phyloP scores from a whole-genome alignment of 148 eudicot genomes.

The Rhododendron ferrugineum region DNA sequence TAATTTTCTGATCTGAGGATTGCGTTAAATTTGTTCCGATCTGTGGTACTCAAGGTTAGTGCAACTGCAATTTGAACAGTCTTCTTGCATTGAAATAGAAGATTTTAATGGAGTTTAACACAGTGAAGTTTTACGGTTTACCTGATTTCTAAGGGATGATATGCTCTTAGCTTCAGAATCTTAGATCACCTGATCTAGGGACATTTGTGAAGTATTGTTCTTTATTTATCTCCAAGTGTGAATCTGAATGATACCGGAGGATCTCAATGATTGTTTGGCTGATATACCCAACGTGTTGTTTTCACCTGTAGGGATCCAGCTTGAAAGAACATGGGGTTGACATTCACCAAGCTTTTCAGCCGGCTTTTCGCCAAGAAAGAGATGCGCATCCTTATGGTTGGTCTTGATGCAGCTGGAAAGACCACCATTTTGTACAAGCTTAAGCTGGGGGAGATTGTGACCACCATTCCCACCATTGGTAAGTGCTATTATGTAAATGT shows the following conservation, averaged over 20 bases:
- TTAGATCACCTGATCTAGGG: not conserved
- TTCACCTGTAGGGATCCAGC: slow-evolving; percentile 18
- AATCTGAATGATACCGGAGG: not conserved
- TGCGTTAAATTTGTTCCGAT: not conserved
- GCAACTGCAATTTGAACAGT: not conserved
- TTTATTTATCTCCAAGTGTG: not conserved
- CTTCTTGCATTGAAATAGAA: not conserved
- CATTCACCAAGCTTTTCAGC: slow-evolving; percentile 50
- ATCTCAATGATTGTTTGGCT: slow-evolving; percentile 1
- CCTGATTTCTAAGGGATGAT: not conserved
- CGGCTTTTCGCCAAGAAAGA: slow-evolving; percentile 54
- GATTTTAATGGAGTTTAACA: not conserved
- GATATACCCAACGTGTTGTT: not conserved
- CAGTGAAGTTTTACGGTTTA: not conserved
- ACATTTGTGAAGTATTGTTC: not conserved
- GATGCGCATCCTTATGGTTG: slow-evolving; percentile 55
- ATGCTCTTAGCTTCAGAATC: not conserved
- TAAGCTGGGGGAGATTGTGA: slow-evolving; percentile 53
- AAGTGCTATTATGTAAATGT: slow-evolving; percentile 8
- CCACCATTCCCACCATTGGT: slow-evolving; percentile 52
- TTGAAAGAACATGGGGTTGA: slow-evolving; percentile 37
- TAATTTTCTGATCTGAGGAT: not conserved
- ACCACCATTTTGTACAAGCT: slow-evolving; percentile 56
- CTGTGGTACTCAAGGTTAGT: not conserved
- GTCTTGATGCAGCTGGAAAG: slow-evolving; percentile 55